These are phyloP conservation scores for Annulohypoxylon bovei DNA, from an alignment of 495 filamentous ascomycete genomes.

Conservation along the genomic window DNA sequence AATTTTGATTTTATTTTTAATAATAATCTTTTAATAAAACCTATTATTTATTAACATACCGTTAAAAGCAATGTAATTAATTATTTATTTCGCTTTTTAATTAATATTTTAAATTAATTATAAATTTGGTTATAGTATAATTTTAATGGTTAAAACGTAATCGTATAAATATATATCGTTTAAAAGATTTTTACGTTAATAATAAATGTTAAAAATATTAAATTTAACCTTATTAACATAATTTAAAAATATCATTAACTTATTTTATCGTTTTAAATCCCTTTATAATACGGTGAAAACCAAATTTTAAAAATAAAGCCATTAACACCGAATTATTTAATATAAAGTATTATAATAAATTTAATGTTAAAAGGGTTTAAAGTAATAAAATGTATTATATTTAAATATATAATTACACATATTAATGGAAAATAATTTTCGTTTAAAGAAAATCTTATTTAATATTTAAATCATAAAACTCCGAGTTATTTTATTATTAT, in stretches of 20 bases:
- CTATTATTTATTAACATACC: slow-evolving; percentile 16
- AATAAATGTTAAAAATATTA: too few relatives aligned
- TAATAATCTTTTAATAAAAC: slow-evolving; percentile 68
- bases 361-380: not conserved
- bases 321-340: not conserved
- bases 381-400: not conserved
- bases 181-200: too few relatives aligned
- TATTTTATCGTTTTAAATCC: not conserved
- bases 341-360: not conserved
- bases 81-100: not conserved
- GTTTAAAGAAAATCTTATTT: not conserved
- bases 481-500: not conserved
- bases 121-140: too few relatives aligned
- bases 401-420: not conserved
- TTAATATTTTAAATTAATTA: slow-evolving; percentile 17
- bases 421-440: not conserved
- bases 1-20: slow-evolving; percentile 73
- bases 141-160: too few relatives aligned
- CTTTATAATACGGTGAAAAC: not conserved
- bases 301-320: not conserved
- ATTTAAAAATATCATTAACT: not conserved
- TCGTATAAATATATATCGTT: too few relatives aligned
- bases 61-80: slow-evolving; percentile 7
- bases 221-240: too few relatives aligned
- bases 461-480: not conserved